Percentiles rank a stretch among this genome's conserved stretches.
phyloP scores from a whole-genome alignment of 257 asterid species.

The Catharanthus roseus region DNA sequence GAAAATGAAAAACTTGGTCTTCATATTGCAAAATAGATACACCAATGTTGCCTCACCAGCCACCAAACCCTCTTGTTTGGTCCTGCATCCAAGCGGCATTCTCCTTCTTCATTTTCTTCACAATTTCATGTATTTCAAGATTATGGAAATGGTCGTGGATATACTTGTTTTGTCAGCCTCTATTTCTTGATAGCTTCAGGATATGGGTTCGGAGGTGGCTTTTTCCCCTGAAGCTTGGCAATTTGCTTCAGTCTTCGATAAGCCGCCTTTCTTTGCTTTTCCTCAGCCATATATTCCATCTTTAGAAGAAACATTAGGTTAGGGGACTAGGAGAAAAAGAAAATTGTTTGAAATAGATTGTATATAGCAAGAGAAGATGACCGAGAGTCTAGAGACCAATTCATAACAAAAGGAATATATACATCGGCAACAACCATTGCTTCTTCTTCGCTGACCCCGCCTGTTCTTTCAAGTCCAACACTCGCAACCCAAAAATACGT shows the following conservation, averaged over 20 bases:
- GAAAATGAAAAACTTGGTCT: no score
- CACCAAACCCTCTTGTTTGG: slow-evolving; percentile 31
- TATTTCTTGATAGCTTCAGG: slow-evolving; percentile 72
- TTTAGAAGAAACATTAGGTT: no score
- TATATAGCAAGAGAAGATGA: not conserved
- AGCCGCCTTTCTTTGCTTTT: slow-evolving; percentile 57
- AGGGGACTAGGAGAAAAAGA: no score
- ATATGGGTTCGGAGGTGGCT: slow-evolving; percentile 71
- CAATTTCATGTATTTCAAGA: slow-evolving; percentile 29
- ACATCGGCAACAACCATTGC: slow-evolving; percentile 80
- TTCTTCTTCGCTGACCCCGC: slow-evolving; percentile 54
- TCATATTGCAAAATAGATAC: no score
- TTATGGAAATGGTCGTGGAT: no score
- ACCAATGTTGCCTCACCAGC: not conserved
- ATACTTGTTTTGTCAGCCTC: no score
- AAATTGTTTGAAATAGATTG: not conserved
- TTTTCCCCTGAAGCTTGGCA: slow-evolving; percentile 59
- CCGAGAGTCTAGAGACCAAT: not conserved
- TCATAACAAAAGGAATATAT: slow-evolving; percentile 15
- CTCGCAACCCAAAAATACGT: no score
- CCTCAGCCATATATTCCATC: slow-evolving; percentile 49
- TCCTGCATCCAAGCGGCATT: slow-evolving; percentile 36
- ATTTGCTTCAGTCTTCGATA: slow-evolving; percentile 65
- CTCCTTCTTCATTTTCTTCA: slow-evolving; percentile 38
- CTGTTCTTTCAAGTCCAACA: slow-evolving; percentile 72